These are phyloP conservation scores for Xylaria hypoxylon DNA, from an alignment of 2,329 filamentous ascomycete genomes.

Conservation along the genomic window DNA sequence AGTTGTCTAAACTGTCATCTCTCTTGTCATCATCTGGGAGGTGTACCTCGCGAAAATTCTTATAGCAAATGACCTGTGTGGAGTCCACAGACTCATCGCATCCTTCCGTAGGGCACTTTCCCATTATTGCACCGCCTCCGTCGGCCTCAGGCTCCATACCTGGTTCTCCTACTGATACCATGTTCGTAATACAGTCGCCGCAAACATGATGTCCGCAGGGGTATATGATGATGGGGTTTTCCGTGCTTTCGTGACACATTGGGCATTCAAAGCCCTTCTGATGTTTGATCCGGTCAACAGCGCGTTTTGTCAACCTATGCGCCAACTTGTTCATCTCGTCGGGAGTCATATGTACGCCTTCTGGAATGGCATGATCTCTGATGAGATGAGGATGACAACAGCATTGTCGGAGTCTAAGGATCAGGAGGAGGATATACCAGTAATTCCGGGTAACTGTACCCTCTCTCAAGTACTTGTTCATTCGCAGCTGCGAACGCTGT, in stretches of 20 bases:
- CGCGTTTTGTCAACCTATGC: slow-evolving; percentile 31
- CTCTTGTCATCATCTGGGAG: slow-evolving; percentile 24
- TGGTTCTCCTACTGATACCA: slow-evolving; percentile 36
- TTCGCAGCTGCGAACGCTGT: slow-evolving; percentile 40
- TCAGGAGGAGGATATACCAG: slow-evolving; percentile 81
- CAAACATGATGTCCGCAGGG: slow-evolving; percentile 51
- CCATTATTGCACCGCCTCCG: slow-evolving; percentile 24
- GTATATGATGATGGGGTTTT: slow-evolving; percentile 46
- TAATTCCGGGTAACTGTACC: slow-evolving; percentile 74
- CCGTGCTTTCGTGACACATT: slow-evolving; percentile 40
- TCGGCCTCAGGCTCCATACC: slow-evolving; percentile 21
- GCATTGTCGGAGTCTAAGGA: slow-evolving; percentile 82
- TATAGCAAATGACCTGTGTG: slow-evolving; percentile 44
- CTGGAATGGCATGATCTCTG: slow-evolving; percentile 54
- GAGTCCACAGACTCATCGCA: slow-evolving; percentile 40
- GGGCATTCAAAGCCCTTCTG: slow-evolving; percentile 43
- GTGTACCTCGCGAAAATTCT: slow-evolving; percentile 43
- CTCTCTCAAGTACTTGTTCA: slow-evolving; percentile 46
- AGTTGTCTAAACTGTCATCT: slow-evolving; percentile 18
- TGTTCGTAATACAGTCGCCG: slow-evolving; percentile 45
- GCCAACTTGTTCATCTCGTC: slow-evolving; percentile 49
- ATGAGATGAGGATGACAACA: slow-evolving; percentile 83
- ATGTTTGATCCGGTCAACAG: slow-evolving; percentile 40
- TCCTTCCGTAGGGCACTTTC: slow-evolving; percentile 31
- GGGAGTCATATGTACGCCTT: slow-evolving; percentile 43